Base-by-base conservation (phyloP, 768 basidiomycete species). In the Boletus tylopilopsis region DNA sequence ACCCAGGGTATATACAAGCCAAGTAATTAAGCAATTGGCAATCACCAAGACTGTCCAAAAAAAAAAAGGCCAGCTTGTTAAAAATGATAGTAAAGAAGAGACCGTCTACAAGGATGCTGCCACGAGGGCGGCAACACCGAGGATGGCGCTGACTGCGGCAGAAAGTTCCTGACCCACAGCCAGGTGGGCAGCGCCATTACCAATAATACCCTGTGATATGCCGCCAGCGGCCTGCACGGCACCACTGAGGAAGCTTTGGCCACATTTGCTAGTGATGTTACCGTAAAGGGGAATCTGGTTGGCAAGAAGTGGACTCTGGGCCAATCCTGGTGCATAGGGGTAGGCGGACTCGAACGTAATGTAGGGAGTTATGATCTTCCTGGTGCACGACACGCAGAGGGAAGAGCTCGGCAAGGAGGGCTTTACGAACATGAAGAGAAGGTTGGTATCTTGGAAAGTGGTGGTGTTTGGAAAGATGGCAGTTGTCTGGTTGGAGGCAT, bases 371-470 rank as follows among this genome's bases (percentile, higher is more conserved):
- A 98, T 64, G 63, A 94, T 72, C 54, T 77, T 78, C 64, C 87
- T 81, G 12, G 90, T 83, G 82, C 95, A 98, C 13, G 83, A 58
- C 2, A 77, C 83, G 82, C 95, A 97, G 37, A 96, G 84, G 22
- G 27, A 45, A 23, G 67, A 57, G n/a, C 73, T 66, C 23, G 76
- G 32, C 62, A 79, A 69, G 52, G 59, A 53, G 38, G 86, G 73
- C 24, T 75, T 64, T 62, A 89, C 77, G 83, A 88, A 83, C 56
- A 97, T 74, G 87, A 90, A 96, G 30, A 81, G 73, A 47, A 96
- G 68, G 74, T 87, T 90, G 62, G 77, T 78, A 39, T 70, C 56
- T 38, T 58, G 53, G 70, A 76, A 86, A 10, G 78, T 76, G 10
- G 73, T 72, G 38, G 75, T 66, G 69, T 90, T 84, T 50, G 84